phyloP scores from a whole-genome alignment of 2,329 filamentous ascomycete genomes.

The Apiospora kogelbergensis region DNA sequence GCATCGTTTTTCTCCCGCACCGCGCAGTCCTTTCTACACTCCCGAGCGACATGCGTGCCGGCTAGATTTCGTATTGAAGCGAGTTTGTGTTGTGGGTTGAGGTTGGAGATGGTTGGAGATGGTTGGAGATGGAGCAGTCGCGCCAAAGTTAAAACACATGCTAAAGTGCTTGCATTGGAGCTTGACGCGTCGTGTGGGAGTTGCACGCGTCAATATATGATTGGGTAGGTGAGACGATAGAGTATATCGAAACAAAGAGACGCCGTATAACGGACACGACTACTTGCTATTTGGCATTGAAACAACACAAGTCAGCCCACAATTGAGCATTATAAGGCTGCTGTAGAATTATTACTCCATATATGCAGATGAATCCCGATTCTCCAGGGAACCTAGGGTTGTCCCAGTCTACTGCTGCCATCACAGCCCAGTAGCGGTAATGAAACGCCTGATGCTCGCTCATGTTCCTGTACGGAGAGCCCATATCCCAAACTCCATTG shows the following conservation, averaged over 20 bases:
- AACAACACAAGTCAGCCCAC: neutral
- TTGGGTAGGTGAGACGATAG: neutral
- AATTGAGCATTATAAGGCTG: neutral
- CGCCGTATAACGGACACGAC: too few relatives aligned
- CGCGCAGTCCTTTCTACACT: neutral
- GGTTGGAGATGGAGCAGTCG: neutral
- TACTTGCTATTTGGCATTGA: neutral
- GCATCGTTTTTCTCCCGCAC: slow-evolving; percentile 34
- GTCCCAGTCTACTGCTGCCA: neutral
- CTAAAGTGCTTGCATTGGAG: slow-evolving; percentile 3
- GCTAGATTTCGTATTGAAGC: too few relatives aligned
- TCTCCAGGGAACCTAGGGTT: neutral
- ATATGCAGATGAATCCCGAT: neutral
- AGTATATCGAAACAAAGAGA: neutral
- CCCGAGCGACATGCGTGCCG: neutral
- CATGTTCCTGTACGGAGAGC: neutral
- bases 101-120: neutral
- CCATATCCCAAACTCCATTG: neutral
- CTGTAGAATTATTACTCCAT: neutral
- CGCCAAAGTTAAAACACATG: neutral
- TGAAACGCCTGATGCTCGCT: neutral
- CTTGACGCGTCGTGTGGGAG: neutral
- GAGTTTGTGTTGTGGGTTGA: neutral
- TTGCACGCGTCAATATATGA: neutral
- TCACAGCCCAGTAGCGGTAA: neutral